Evolutionary conservation across 768 basidiomycete genomes (phyloP).

Genomic region (Tulasnella sp.): DNA sequence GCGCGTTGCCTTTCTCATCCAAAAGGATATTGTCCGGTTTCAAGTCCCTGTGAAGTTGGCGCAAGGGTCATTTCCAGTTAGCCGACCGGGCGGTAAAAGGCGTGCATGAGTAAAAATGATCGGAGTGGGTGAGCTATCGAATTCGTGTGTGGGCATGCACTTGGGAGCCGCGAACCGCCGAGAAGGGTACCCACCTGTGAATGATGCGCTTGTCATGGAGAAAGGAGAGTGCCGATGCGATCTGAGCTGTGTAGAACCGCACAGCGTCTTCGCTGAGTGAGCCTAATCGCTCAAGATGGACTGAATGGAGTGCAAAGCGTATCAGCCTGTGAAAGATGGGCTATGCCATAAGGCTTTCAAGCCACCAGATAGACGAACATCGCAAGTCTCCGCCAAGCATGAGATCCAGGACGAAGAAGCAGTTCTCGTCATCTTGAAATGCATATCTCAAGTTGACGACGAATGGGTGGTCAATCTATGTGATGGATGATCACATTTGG

Average conservation of each 20-base stretch:
- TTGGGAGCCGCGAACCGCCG: not conserved
- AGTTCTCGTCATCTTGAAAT: slow-evolving; percentile 97
- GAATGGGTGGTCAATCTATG: slow-evolving; percentile 89
- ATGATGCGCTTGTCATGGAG: slow-evolving; percentile 91
- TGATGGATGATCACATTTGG: no score
- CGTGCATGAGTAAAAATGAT: slow-evolving; percentile 11
- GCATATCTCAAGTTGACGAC: slow-evolving; percentile 93
- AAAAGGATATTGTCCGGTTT: slow-evolving; percentile 97
- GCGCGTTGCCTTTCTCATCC: slow-evolving; percentile 88
- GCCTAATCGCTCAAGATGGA: slow-evolving; percentile 78
- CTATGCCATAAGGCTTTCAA: not conserved
- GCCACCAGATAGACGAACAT: slow-evolving; percentile 44
- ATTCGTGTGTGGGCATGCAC: slow-evolving; percentile 2
- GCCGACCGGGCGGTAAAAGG: not conserved
- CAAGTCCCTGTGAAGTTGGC: slow-evolving; percentile 55
- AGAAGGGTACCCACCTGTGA: slow-evolving; percentile 59
- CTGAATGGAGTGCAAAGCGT: slow-evolving; percentile 33
- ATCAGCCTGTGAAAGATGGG: not conserved
- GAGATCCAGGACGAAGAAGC: slow-evolving; percentile 94
- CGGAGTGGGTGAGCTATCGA: not conserved
- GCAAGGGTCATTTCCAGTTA: not conserved
- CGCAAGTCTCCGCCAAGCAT: slow-evolving; percentile 94
- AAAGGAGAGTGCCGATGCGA: slow-evolving; percentile 79
- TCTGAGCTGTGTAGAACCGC: slow-evolving; percentile 80
- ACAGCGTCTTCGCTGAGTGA: slow-evolving; percentile 67